A percentile compares a stretch with the other conserved stretches of the same genome.
These are phyloP conservation scores for Venturia nashicola DNA, from an alignment of 2,329 filamentous ascomycete species.

Conservation along the genomic window DNA sequence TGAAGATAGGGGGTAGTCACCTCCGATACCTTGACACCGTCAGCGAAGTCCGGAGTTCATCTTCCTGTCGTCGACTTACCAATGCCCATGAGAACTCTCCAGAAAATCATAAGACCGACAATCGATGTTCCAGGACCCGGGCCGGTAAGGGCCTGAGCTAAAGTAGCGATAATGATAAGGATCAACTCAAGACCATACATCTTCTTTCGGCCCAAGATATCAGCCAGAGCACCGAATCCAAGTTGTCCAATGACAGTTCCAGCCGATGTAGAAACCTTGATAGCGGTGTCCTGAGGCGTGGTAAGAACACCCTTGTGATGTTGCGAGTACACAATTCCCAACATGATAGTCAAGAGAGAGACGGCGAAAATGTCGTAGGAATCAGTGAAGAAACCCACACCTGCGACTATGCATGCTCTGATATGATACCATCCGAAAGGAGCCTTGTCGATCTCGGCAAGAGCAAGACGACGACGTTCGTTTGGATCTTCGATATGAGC, in stretches of 20 bases:
- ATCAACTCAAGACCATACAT: constrained; percentile 22
- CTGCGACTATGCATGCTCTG: constrained; percentile 62
- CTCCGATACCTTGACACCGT: constrained; percentile 48
- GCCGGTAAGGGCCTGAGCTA: constrained; percentile 25
- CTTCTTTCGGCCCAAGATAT: constrained; percentile 15
- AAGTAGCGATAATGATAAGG: constrained; percentile 25
- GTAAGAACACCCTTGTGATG: constrained; percentile 43
- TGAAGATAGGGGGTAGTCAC: constrained; percentile 70
- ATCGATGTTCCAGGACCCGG: constrained; percentile 22
- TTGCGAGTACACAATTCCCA: constrained; percentile 66
- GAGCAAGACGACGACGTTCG: constrained; percentile 65
- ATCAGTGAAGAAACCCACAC: constrained; percentile 82
- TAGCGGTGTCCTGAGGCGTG: constrained; percentile 58
- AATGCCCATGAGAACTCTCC: constrained; percentile 27
- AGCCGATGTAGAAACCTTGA: constrained; percentile 74
- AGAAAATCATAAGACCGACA: constrained; percentile 27
- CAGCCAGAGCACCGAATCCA: constrained; percentile 52
- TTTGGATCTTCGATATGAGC: constrained; percentile 52
- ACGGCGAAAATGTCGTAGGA: constrained; percentile 61
- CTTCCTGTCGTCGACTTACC: not conserved
- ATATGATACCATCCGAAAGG: constrained; percentile 76
- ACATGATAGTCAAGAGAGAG: constrained; percentile 59
- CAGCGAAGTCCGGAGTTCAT: constrained; percentile 20
- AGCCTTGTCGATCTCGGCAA: constrained; percentile 71
- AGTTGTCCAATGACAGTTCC: constrained; percentile 77